phyloP scores from a whole-genome alignment of 768 basidiomycete species.

The Cystobasidium ongulense region DNA sequence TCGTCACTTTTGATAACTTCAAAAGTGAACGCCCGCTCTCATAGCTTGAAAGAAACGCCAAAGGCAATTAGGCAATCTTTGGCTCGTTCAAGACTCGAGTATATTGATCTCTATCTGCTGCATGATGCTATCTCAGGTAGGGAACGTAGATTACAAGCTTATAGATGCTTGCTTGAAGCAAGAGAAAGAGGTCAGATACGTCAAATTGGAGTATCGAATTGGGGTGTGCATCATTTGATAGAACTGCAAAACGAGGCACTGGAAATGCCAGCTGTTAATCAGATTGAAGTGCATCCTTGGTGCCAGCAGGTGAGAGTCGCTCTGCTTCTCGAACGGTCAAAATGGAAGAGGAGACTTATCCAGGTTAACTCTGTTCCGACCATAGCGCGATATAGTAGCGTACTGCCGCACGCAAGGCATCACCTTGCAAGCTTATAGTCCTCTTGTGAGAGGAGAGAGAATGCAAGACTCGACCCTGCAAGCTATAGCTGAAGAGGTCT shows the following conservation, averaged over 20 bases:
- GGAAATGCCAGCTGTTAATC: constrained; percentile 20
- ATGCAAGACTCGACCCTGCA: not conserved
- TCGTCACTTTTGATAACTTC: not conserved
- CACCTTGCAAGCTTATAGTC: constrained; percentile 23
- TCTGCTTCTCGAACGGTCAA: not conserved
- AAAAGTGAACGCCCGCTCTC: constrained; percentile 18
- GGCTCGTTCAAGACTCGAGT: not conserved
- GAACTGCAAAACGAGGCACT: not conserved
- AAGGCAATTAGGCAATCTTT: constrained; percentile 15
- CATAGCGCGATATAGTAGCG: constrained; percentile 11
- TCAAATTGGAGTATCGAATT: constrained; percentile 24
- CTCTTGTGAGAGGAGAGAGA: constrained; percentile 21
- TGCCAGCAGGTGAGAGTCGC: constrained; percentile 12
- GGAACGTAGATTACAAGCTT: constrained; percentile 19
- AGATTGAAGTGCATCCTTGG: constrained; percentile 28
- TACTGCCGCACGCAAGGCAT: not conserved
- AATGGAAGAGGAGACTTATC: not conserved
- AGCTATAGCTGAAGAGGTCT: not conserved
- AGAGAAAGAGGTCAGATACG: not conserved
- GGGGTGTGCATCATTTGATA: constrained; percentile 15
- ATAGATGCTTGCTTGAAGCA: not conserved
- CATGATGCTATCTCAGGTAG: constrained; percentile 27
- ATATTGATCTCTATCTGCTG: constrained; percentile 29
- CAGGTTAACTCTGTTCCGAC: no score
- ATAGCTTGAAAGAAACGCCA: constrained; percentile 15